These are phyloP conservation scores for Globisporangium polare DNA, from an alignment of 352 stramenopile species.

Conservation along the genomic window DNA sequence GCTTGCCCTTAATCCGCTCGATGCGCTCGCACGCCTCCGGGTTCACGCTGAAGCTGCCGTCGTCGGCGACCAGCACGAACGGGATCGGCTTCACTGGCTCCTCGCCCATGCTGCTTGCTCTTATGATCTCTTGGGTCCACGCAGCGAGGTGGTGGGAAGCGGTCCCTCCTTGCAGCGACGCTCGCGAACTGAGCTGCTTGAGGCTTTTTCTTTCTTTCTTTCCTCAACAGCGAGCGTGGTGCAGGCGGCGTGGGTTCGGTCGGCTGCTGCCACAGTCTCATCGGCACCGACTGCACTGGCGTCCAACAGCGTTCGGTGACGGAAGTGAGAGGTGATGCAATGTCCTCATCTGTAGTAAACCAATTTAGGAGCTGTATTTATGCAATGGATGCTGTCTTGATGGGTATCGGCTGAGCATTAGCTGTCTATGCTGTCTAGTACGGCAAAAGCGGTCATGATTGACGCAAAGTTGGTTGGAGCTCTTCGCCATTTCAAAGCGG, in stretches of 20 bases:
- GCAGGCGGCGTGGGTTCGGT: conserved; percentile 8
- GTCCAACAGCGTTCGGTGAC: neutral
- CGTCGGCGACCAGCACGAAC: conserved; percentile 78
- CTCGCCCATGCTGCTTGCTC: conserved; percentile 30
- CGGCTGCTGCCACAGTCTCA: conserved; percentile 4
- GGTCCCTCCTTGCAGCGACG: neutral
- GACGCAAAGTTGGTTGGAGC: neutral
- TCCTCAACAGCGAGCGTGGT: neutral
- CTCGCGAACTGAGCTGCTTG: neutral
- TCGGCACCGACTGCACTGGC: neutral
- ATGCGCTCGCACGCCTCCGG: conserved; percentile 65
- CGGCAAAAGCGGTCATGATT: neutral
- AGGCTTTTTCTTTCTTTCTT: conserved; percentile 6
- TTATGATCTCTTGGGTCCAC: neutral
- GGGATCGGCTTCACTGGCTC: conserved; percentile 54
- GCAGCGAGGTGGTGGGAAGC: neutral
- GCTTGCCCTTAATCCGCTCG: conserved; percentile 65
- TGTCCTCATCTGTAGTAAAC: neutral
- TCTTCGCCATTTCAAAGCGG: neutral
- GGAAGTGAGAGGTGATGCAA: too few species aligned
- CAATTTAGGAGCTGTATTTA: neutral
- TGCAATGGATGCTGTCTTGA: too few species aligned
- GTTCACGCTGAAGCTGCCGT: conserved; percentile 77
- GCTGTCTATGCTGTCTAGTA: neutral
- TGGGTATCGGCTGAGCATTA: too few species aligned